Base-by-base conservation (phyloP, 2,329 filamentous ascomycete genomes). In the Rhytidhysteron rufulum region DNA sequence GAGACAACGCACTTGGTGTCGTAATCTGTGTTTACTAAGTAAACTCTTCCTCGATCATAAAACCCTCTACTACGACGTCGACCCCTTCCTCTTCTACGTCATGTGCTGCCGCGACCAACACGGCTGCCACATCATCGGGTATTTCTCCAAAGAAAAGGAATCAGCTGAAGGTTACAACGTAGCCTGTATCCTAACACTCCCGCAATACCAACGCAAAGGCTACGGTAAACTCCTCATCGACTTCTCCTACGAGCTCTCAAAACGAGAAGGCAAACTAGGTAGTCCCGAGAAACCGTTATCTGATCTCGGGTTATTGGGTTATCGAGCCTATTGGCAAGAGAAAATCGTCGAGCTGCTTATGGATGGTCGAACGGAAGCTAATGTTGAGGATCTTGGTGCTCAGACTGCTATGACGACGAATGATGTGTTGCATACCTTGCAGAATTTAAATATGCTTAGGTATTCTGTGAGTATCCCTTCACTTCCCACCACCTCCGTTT, bases 1-100 rank as follows among this genome's bases (percentile, higher is more conserved):
- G 21, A 82, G 94, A 42, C 94, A 98, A 61, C 80, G 91, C 4
- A 95, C 91, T 1, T 98, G 93, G 82, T 98, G 93, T 58, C 86
- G 94, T 38, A 98, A 98, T 54, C 77, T 98, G 4, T 98, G 93
- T 65, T 73, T 98, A 8, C 74, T 98, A 13, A 93, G 86, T 17
- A 98, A 98, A 60, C 87, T 97, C 69, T 98, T 98, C 62, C 77
- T 98, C 27, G 93, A 95, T 51, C 94, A 96, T 65, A 98, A 98
- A 68, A 97, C 93, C 4, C 80, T 98, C 6, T 98, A 96, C 72
- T 98, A 98, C 70, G 93, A 98, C 55, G 93, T 98, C n/a, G 93
- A 98, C 49, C 93, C 93, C 0, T 98, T 98, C 62, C 71, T 98
- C 25, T 98, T 98, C 72, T 98, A 98, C 68, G 91, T 95, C 65